A percentile compares a stretch with the other conserved stretches of the same genome.
Conservation (phyloP, 139 green algal genomes). For the Pseudopediastrum boryanum region DNA sequence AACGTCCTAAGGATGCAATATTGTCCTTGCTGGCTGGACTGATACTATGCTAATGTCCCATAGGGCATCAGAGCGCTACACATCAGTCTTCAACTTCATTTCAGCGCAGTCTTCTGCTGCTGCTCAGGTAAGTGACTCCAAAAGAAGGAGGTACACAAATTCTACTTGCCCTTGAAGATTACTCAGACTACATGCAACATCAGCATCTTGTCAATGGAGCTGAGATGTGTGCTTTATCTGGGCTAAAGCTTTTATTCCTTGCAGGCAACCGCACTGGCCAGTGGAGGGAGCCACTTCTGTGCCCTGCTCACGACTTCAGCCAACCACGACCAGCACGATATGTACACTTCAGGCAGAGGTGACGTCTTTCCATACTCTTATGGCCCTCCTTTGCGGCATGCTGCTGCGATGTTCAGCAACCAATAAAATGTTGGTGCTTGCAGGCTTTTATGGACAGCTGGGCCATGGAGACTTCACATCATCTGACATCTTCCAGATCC, state of each 20-base stretch:
- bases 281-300: conserved; percentile 75
- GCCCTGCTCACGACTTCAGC: conserved; percentile 48
- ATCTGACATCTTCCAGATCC: conserved; percentile 6
- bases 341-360: conserved; percentile 55
- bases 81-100: not conserved
- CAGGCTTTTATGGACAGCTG: conserved; percentile 88
- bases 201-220: not conserved
- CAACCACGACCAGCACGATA: conserved; percentile 31
- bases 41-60: too few species aligned
- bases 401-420: not conserved
- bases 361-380: not conserved
- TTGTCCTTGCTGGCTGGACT: too few species aligned
- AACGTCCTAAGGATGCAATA: too few species aligned
- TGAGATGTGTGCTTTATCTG: not conserved
- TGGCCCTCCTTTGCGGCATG: too few species aligned
- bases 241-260: not conserved
- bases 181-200: not conserved
- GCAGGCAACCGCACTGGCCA: conserved; percentile 69
- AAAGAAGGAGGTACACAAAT: too few species aligned
- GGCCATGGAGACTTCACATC: conserved; percentile 56
- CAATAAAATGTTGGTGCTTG: too few species aligned
- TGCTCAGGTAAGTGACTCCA: conserved; percentile 49
- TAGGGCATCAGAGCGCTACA: not conserved
- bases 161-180: not conserved
- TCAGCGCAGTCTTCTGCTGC: conserved; percentile 41